Percentiles rank a stretch among this genome's conserved stretches.
Conservation (phyloP, 768 basidiomycete species). For the Suillus lakei region DNA sequence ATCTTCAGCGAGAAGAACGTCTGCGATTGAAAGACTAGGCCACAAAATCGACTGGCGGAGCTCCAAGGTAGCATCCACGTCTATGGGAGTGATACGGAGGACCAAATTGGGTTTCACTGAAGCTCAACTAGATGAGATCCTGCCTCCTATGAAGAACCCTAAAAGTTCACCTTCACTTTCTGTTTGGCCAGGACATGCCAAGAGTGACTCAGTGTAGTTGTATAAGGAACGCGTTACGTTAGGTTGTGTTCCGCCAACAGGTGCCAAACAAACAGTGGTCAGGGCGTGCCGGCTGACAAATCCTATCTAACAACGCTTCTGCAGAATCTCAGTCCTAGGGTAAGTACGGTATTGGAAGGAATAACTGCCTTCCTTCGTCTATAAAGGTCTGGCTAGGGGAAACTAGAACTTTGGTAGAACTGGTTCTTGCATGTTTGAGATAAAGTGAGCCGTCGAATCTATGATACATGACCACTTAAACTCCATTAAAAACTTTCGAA, state of each 20-base stretch:
- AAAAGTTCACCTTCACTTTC: background rate
- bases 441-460: background rate
- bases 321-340: no score
- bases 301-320: background rate
- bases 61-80: conserved; percentile 47
- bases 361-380: background rate
- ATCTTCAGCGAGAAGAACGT: conserved; percentile 59
- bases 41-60: conserved; percentile 64
- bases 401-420: background rate
- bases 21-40: conserved; percentile 52
- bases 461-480: background rate
- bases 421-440: background rate
- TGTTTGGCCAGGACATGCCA: background rate
- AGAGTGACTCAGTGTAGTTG: background rate
- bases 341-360: background rate
- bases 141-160: background rate
- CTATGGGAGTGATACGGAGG: conserved; percentile 37
- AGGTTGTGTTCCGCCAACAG: no score
- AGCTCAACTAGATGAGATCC: background rate
- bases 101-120: background rate
- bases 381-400: background rate
- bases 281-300: background rate
- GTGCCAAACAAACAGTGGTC: no score
- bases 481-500: background rate
- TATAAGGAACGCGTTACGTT: background rate